Base-by-base conservation (phyloP, 192 early-diverging fungal genomes). In the Entomortierella chlamydospora region DNA sequence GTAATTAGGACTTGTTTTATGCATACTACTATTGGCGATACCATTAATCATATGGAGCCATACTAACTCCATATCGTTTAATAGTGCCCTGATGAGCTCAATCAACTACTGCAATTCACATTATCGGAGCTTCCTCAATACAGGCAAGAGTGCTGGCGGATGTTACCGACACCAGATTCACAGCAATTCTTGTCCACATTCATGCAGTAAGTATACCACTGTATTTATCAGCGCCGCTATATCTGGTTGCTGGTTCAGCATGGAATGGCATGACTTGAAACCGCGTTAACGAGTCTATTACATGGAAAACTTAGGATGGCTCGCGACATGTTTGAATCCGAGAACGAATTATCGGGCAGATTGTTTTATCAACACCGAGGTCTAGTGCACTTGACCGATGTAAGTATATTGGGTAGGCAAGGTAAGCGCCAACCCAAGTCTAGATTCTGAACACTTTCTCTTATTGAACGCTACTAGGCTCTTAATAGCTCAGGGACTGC, bases 121-220 rank as follows among this genome's bases (percentile, higher is more conserved):
- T 28, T 73, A 26, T 45, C 49, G 8, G 47, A 57, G 29, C 29
- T 59, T 1, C 71, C 71, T 2, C 56, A 29, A 28, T 79, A 58
- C 26, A 50, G 68, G 22, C 52, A 66, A 25, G 76, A 79, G 12
- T 79, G 76, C n/a, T 79, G 76, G 76, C 22, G 76, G 53, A 26
- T 22, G 41, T 9, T 79, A 15, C 39, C 45, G 2, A 20, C 56
- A 11, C 37, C 76, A 6, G 68, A 79, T 0, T 22, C 57, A 0
- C 57, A 59, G 31, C 45, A 62, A n/a, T 56, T 61, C 56, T 10
- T 28, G n/a, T 12, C 37, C 0, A 39, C 13, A 11, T 65, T 79
- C 63, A 49, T 57, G 0, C 61, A 68, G 76, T 70, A 67, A 67
- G 72, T 47, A 3, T 6, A 2, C 2, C 25, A 4, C n/a, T n/a